Evolutionary conservation across 768 basidiomycete species (phyloP), one percentile per base, ranked within the genome.

Genomic region (Dentipellis sp.): DNA sequence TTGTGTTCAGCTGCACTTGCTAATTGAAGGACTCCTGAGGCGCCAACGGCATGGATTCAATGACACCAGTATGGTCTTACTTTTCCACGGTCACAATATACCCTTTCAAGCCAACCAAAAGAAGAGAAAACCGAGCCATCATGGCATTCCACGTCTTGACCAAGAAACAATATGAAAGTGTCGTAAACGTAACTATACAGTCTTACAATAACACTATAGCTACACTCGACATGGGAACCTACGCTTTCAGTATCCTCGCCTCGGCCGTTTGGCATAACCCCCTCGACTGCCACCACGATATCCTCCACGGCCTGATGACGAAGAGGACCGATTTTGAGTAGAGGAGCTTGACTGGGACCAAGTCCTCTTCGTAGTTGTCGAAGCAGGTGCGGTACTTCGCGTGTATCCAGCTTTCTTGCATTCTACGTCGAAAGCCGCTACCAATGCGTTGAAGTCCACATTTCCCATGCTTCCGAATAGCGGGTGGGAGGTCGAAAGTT

Each of bases 401-500:
- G n/a, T 38, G 50, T 76, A 75, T 0, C 62, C 67, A 1, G 63
- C 71, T 56, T 70, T 73, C 56, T 68, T 67, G 60, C 74, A 76
- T 56, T 74, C 74, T 23, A 47, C 62, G 40, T 76, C 75, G 61
- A 78, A 79, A 2, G 71, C 69, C 29, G 58, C 63, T 16, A 76
- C 67, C 51, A 78, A 62, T 16, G 62, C 65, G 19, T 69, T 69
- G 65, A 76, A 78, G 56, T 76, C 70, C 19, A 65, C 64, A 10
- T 70, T 64, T 12, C 64, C 69, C 72, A 77, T 76, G 55, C 68
- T 72, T 0, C 75, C 76, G 50, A 78, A 77, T 11, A 75, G 63
- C n/a, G 72, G 69, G 56, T 77, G 72, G 37, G 58, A 59, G 6
- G 67, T 69, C 2, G 73, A 70, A 66, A 75, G 72, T 57, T 75